Percentiles rank a stretch among this genome's conserved stretches.
phyloP scores from a whole-genome alignment of 257 asterid species.

The Fraxinus americana region DNA sequence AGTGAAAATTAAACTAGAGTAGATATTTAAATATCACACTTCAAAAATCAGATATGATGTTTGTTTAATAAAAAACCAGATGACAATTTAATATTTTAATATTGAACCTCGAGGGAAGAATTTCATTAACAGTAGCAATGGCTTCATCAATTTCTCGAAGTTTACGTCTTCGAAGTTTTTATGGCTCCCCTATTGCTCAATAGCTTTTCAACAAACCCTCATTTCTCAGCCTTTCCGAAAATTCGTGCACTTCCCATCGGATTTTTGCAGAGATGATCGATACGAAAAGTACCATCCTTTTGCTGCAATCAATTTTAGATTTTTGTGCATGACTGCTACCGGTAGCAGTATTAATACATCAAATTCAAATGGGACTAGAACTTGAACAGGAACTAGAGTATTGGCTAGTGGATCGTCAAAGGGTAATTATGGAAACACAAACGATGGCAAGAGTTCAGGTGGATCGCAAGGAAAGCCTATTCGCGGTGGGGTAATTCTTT shows the following conservation, averaged over 20 bases:
- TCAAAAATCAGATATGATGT: no score
- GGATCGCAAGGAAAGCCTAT: constrained; percentile 69
- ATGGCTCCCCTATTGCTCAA: constrained; percentile 27
- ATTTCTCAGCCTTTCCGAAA: constrained; percentile 21
- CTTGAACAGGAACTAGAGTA: constrained; percentile 13
- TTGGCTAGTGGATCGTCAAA: constrained; percentile 44
- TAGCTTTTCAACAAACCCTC: constrained; percentile 10
- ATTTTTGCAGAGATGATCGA: constrained; percentile 14
- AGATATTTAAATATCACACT: no score
- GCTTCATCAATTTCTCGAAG: constrained; percentile 38
- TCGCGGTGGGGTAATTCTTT: constrained; percentile 67
- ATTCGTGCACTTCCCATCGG: constrained; percentile 21
- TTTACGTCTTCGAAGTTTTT: constrained; percentile 30
- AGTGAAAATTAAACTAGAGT: no score
- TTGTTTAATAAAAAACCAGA: no score
- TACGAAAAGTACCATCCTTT: constrained; percentile 23
- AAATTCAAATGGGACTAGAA: constrained; percentile 22
- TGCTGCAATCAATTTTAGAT: constrained; percentile 30
- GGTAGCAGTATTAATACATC: constrained; percentile 35
- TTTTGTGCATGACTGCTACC: constrained; percentile 42
- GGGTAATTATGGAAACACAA: constrained; percentile 42
- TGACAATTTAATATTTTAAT: no score
- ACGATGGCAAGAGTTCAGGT: constrained; percentile 40
- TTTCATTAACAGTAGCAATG: constrained; percentile 26
- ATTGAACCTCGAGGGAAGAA: constrained; percentile 5